Percentiles rank a stretch among this genome's conserved stretches.
phyloP scores from a whole-genome alignment of 495 filamentous ascomycete species.

The Penicillium turbatum region DNA sequence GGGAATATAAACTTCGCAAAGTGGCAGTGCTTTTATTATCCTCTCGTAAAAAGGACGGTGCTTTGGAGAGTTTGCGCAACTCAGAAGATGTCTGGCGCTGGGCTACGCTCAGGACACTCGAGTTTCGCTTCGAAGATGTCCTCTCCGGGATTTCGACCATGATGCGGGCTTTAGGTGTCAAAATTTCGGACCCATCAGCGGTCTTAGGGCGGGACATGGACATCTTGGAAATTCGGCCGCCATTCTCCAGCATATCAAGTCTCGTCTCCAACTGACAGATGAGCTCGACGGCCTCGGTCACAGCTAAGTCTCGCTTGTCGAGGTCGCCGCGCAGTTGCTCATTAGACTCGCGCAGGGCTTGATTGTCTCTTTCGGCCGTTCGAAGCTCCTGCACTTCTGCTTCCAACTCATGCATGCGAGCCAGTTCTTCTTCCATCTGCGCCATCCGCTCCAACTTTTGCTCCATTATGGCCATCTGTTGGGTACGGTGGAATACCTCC shows the following conservation, averaged over 20 bases:
- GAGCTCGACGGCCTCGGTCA: constrained; percentile 76
- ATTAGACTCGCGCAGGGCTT: constrained; percentile 50
- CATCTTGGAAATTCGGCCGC: constrained; percentile 20
- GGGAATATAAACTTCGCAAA: constrained; percentile 59
- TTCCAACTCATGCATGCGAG: constrained; percentile 61
- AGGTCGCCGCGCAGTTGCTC: constrained; percentile 65
- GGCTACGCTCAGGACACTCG: constrained; percentile 9
- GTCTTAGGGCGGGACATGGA: constrained; percentile 25
- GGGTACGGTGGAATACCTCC: constrained; percentile 67
- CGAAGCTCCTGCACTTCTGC: constrained; percentile 58
- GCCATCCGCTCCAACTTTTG: constrained; percentile 64
- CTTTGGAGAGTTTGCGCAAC: constrained; percentile 40
- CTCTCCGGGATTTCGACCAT: constrained; percentile 40
- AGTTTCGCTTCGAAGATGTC: constrained; percentile 34
- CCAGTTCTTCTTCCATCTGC: constrained; percentile 62
- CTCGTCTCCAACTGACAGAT: constrained; percentile 72
- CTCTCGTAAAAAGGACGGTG: constrained; percentile 65
- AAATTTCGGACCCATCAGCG: constrained; percentile 21
- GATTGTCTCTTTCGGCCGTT: constrained; percentile 49
- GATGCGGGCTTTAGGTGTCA: constrained; percentile 26
- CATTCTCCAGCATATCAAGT: constrained; percentile 50
- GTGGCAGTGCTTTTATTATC: constrained; percentile 58
- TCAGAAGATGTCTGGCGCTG: constrained; percentile 20
- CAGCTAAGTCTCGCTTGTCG: constrained; percentile 69
- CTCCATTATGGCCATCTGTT: constrained; percentile 62